These are phyloP conservation scores for Cicer arietinum DNA, from an alignment of 306 rosid genomes.

Conservation along the genomic window DNA sequence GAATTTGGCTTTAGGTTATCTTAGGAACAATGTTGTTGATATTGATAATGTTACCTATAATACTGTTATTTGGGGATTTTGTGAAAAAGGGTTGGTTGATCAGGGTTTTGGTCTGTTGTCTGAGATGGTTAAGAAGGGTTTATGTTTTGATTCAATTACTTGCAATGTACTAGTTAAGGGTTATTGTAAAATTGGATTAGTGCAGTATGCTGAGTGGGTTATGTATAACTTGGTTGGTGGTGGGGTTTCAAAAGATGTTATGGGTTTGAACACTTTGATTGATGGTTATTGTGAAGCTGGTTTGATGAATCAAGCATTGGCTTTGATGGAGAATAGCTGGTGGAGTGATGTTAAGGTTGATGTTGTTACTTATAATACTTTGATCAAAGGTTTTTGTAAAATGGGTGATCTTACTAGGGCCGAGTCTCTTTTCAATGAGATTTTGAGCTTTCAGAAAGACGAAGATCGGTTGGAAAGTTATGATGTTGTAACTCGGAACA, in stretches of 20 bases:
- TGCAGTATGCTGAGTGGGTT: conserved; percentile 66
- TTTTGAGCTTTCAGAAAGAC: conserved; percentile 48
- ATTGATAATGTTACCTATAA: conserved; percentile 74
- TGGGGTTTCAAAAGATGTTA: conserved; percentile 55
- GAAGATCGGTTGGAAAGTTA: conserved; percentile 38
- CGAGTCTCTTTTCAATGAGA: conserved; percentile 52
- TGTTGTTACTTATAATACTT: conserved; percentile 70
- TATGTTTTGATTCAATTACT: conserved; percentile 61
- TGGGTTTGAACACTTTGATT: conserved; percentile 65
- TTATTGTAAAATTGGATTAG: conserved; percentile 64
- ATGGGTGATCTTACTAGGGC: conserved; percentile 60
- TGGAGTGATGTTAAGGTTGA: conserved; percentile 53
- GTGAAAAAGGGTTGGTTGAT: conserved; percentile 60
- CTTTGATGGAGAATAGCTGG: conserved; percentile 56
- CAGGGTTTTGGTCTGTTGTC: conserved; percentile 77
- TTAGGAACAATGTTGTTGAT: conserved; percentile 53
- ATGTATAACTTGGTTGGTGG: conserved; percentile 59
- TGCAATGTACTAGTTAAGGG: conserved; percentile 70
- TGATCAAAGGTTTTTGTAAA: conserved; percentile 69
- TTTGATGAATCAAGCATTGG: conserved; percentile 54
- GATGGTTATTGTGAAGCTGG: conserved; percentile 74
- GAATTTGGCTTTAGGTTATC: conserved; percentile 62
- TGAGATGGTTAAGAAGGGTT: conserved; percentile 69
- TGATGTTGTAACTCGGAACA: conserved; percentile 33
- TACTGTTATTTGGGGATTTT: conserved; percentile 76